These are phyloP conservation scores for Hypericum androsaemum DNA, from an alignment of 345 rosid genomes.

Conservation along the genomic window DNA sequence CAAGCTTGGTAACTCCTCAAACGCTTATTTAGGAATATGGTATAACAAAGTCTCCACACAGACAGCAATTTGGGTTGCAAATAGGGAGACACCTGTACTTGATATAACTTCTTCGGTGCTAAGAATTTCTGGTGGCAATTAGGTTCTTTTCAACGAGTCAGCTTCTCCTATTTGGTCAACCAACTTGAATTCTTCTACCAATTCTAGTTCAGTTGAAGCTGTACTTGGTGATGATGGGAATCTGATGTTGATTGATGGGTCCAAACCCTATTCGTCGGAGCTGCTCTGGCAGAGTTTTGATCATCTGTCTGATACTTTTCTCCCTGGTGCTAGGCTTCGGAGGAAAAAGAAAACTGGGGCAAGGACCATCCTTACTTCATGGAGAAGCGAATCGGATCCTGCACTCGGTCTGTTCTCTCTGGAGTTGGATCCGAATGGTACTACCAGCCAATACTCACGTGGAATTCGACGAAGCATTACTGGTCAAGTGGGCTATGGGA, in stretches of 20 bases:
- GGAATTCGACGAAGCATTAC: background rate
- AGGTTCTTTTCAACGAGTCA: background rate
- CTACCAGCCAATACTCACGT: background rate
- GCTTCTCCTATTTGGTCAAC: background rate
- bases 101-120: background rate
- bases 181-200: background rate
- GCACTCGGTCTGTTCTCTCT: background rate
- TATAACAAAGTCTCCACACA: background rate
- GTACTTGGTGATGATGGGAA: background rate
- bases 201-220: background rate
- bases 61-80: conserved; percentile 1
- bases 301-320: background rate
- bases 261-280: background rate
- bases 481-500: background rate
- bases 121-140: background rate
- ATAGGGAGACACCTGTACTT: background rate
- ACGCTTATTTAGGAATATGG: background rate
- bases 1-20: conserved; percentile 3
- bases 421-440: background rate
- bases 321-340: background rate
- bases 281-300: background rate
- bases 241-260: background rate
- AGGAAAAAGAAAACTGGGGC: background rate
- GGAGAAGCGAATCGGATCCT: background rate
- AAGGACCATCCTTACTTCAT: background rate